Evolutionary conservation across 257 asterid genomes (phyloP), one percentile per base, ranked within the genome.

Genomic region (Lycium barbarum): DNA sequence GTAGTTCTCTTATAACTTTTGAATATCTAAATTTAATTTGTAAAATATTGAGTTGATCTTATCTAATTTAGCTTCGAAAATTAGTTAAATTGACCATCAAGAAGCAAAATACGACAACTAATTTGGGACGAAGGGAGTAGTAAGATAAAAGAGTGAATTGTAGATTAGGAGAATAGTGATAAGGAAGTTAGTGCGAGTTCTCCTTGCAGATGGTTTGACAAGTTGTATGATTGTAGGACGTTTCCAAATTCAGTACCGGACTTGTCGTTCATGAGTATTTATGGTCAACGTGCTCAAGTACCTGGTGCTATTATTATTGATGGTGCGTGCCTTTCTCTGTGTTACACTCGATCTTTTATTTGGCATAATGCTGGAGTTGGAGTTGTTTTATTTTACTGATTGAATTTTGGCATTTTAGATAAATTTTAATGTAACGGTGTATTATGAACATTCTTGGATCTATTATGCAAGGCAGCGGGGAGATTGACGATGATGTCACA

Each of bases 221-320:
- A 51, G 65, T 20, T 78, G 65, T 78, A 53, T 78, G 65, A 53
- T 53, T 91, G 91, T 97, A 96, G 99, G 88, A 90, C 76, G 71
- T 91, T 93, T 89, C 93, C 95, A 59, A 82, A 91, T 83, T 97
- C 83, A 90, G 90, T 90, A 88, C 91, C 94, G 9, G 99, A 97
- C 82, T 88, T 95, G 83, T 92, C 98, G 49, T 94, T 93, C 90
- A 93, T 93, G 96, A 97, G 93, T 78, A 91, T 94, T 40, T 95
- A 89, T 90, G 95, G 97, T 86, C 97, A 92, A 84, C 97, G 99
- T 4, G 87, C 89, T 59, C 95, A 91, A 87, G 93, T 91, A 55
- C 97, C 98, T 49, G 98, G 99, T 67, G 95, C 98, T 85, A 85
- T 94, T 83, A 93, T 97, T 62, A 92, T 97, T 84, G 99, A 97